These are phyloP conservation scores for Boletus tylopilopsis DNA, from an alignment of 768 basidiomycete species.

Conservation along the genomic window DNA sequence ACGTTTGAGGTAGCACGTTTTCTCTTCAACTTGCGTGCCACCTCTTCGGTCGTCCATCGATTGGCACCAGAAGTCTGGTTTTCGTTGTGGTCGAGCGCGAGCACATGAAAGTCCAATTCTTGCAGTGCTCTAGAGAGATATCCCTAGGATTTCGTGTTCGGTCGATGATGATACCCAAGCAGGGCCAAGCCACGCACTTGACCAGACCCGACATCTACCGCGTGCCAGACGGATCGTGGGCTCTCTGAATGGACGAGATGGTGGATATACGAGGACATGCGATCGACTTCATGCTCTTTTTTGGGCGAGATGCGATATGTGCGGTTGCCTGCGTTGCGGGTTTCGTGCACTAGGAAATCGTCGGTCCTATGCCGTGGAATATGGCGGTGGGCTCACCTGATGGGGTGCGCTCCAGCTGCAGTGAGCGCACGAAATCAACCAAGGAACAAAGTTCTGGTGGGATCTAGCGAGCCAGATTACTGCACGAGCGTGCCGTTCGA, in stretches of 20 bases:
- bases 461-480: constrained; percentile 14
- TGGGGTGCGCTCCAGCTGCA: constrained; percentile 26
- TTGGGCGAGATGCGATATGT: constrained; percentile 67
- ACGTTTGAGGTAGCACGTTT: neutral
- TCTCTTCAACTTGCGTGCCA: constrained; percentile 15
- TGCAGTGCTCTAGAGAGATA: constrained; percentile 55
- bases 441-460: constrained; percentile 20
- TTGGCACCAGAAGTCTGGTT: constrained; percentile 58
- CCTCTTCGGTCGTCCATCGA: constrained; percentile 35
- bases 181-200: constrained; percentile 40
- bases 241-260: constrained; percentile 29
- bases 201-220: constrained; percentile 74
- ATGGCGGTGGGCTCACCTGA: constrained; percentile 8
- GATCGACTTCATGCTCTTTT: constrained; percentile 66
- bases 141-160: constrained; percentile 37
- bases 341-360: constrained; percentile 7
- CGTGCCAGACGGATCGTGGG: constrained; percentile 34
- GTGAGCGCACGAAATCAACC: constrained; percentile 21
- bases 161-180: neutral
- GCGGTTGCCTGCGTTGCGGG: constrained; percentile 2
- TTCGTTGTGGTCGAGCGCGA: constrained; percentile 64
- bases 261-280: constrained; percentile 56
- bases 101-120: constrained; percentile 41
- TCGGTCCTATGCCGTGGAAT: neutral
- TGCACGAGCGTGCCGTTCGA: neutral